These are phyloP conservation scores for Volvariella surrecta DNA, from an alignment of 1,284 basidiomycete genomes.

Conservation along the genomic window DNA sequence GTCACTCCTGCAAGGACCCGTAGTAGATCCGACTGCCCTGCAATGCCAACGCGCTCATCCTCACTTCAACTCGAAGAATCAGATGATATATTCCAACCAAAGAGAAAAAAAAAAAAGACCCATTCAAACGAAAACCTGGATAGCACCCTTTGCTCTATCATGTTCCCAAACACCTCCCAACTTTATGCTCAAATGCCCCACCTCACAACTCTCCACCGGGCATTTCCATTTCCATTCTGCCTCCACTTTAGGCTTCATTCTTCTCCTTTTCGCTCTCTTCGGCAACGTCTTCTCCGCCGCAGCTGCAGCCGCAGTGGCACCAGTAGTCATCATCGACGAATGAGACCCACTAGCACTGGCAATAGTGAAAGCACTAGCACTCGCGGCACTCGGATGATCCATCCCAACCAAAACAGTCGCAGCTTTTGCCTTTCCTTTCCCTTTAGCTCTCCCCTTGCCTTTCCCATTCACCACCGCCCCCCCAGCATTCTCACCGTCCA, in stretches of 20 bases:
- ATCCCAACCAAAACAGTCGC: neutral
- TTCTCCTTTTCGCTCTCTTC: conserved; percentile 9
- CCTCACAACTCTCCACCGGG: conserved; percentile 49
- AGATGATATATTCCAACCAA: no score
- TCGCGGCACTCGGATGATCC: neutral
- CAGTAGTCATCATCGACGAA: neutral
- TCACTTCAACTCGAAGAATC: no score
- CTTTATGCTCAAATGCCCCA: conserved; percentile 45
- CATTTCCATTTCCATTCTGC: conserved; percentile 51
- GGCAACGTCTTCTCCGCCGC: conserved; percentile 6
- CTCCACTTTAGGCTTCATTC: conserved; percentile 27
- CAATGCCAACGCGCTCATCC: no score
- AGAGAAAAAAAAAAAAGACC: no score
- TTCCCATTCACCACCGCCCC: conserved; percentile 2
- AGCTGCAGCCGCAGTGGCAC: conserved; percentile 4
- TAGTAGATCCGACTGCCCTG: no score
- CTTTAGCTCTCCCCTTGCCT: conserved; percentile 12
- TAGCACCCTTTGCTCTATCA: conserved; percentile 18
- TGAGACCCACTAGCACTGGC: neutral
- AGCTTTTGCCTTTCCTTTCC: conserved; percentile 14
- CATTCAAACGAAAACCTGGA: conserved; percentile 14
- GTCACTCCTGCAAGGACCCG: no score
- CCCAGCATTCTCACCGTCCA: neutral
- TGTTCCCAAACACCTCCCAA: conserved; percentile 44
- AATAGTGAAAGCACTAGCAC: neutral